Base-by-base conservation (phyloP, 345 rosid species). In the Hibiscus tridactylites region DNA sequence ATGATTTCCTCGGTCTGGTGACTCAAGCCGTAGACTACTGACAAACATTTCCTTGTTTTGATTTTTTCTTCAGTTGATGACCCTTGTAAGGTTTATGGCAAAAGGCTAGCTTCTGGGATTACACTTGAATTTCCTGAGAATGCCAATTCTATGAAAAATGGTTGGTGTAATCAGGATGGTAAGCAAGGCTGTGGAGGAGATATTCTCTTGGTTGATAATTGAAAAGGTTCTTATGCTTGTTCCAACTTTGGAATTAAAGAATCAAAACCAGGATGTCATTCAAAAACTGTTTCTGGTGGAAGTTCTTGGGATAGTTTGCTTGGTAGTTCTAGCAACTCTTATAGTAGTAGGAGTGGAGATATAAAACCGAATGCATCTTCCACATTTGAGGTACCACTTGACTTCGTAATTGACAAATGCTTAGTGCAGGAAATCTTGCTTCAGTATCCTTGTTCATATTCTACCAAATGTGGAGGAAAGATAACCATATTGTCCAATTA, bases 401-500 rank as follows among this genome's bases (percentile, higher is more conserved):
- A 94, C 77, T 86, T 88, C 73, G 79, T 88, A 65, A 74, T 91
- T 70, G 91, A 91, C 64, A 91, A 94, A 74, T 91, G 96, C 81
- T 74, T 94, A 56, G 82, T 88, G 81, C 97, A 87, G 85, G 98
- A 91, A 85, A 91, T 94, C 77, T 80, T 66, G 79, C 95, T 91
- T 68, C 98, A 91, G 98, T 94, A 91, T 94, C 98, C 97, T 90
- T 80, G 68, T 74, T 68, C 70, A 58, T 49, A 49, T 66, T 46
- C 60, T 42, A 16, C 58, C 29, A 12, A 19, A 50, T 37, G 5
- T 19, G 68, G 52, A 37, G 50, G 49, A 39, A 35, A 8, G 29
- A 10, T 54, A 53, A 70, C 11, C 49, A 70, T 15, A 6, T 73
- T 70, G 52, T 44, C 21, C 33, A 44, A 52, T 21, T 35, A 5